Evolutionary conservation across 768 basidiomycete genomes (phyloP).

Genomic region (Russula emetica): DNA sequence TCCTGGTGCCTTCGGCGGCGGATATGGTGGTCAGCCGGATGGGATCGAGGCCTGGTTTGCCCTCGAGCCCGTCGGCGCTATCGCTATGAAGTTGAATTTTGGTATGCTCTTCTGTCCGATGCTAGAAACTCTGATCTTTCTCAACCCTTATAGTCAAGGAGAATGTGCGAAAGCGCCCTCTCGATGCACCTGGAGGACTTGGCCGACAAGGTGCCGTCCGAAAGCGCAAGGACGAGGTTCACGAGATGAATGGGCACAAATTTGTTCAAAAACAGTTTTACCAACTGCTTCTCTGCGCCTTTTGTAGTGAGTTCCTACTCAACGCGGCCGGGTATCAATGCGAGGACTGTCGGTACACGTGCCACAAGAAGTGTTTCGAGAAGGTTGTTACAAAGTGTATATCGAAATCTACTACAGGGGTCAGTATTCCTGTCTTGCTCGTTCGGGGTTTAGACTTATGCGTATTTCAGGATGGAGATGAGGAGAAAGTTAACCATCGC

Average conservation of each 20-base stretch:
- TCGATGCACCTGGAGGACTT: conserved; percentile 86
- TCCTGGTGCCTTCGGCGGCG: conserved; percentile 10
- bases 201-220: conserved; percentile 97
- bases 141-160: conserved; percentile 72
- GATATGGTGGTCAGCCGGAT: conserved; percentile 42
- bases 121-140: conserved; percentile 14
- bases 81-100: conserved; percentile 85
- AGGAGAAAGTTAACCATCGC: conserved; percentile 98
- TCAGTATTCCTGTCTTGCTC: conserved; percentile 41
- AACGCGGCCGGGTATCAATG: conserved; percentile 98
- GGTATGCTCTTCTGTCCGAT: conserved; percentile 48
- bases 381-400: conserved; percentile 99
- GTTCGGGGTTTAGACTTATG: background rate
- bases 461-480: conserved; percentile 76
- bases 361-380: conserved; percentile 98
- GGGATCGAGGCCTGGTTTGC: conserved; percentile 97
- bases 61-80: conserved; percentile 94
- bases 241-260: conserved; percentile 99
- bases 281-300: conserved; percentile 96
- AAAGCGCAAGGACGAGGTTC: conserved; percentile 96
- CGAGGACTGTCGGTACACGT: conserved; percentile 98
- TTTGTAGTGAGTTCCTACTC: conserved; percentile 95
- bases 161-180: conserved; percentile 92
- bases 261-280: conserved; percentile 98
- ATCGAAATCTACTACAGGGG: conserved; percentile 91